Evolutionary conservation across 2,329 filamentous ascomycete genomes (phyloP).

Genomic region (Aureobasidium melanogenum): DNA sequence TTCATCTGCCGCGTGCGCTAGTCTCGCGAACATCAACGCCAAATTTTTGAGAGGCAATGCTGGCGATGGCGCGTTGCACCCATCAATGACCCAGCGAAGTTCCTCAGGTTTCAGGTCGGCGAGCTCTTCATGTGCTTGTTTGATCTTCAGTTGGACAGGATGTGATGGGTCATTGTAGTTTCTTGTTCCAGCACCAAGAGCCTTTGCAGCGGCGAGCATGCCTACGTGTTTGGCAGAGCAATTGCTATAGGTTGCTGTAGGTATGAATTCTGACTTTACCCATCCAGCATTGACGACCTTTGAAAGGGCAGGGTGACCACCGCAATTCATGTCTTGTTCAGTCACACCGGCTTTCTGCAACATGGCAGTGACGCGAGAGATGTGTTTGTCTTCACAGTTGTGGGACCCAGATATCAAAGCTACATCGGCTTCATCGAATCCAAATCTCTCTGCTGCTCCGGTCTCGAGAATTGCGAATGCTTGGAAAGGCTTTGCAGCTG

Average conservation of each 20-base stretch:
- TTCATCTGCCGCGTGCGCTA: slow-evolving; percentile 29
- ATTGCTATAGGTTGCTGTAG: neutral
- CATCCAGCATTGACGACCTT: neutral
- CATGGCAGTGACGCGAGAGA: neutral
- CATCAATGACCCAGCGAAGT: slow-evolving; percentile 37
- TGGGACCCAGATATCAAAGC: neutral
- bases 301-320: neutral
- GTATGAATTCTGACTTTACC: neutral
- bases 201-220: neutral
- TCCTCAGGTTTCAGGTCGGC: slow-evolving; percentile 21
- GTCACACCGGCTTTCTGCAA: neutral
- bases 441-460: neutral
- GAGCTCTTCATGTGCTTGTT: slow-evolving; percentile 21
- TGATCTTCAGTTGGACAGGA: slow-evolving; percentile 29
- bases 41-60: slow-evolving; percentile 32
- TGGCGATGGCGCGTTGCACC: slow-evolving; percentile 41
- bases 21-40: slow-evolving; percentile 28
- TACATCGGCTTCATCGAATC: neutral
- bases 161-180: neutral
- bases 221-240: slow-evolving; percentile 1
- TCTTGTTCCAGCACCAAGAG: neutral
- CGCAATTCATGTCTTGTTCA: neutral
- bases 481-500: neutral
- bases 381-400: neutral
- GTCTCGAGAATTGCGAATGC: neutral